Evolutionary conservation across 345 rosid species (phyloP).

Genomic region (Salix viminalis): DNA sequence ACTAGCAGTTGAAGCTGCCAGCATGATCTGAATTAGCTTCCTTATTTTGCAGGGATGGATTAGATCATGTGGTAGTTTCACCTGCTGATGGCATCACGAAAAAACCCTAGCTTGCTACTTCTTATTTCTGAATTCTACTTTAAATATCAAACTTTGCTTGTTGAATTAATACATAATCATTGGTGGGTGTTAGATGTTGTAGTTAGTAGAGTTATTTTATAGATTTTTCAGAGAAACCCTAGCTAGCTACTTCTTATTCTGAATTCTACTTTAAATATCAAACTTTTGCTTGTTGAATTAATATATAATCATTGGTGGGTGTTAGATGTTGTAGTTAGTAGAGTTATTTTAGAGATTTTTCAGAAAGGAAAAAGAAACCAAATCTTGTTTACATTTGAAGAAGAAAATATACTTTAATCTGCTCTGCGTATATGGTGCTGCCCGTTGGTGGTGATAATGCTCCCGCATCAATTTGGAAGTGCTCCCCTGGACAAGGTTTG

Average conservation of each 20-base stretch:
- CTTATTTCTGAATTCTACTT: background rate
- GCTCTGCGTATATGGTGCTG: no score
- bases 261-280: background rate
- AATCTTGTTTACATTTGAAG: no score
- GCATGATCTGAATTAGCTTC: constrained; percentile 56
- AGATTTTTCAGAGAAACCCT: background rate
- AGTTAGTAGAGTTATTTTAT: no score
- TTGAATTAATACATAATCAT: background rate
- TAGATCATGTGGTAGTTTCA: constrained; percentile 55
- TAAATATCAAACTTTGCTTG: background rate
- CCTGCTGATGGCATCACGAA: constrained; percentile 44
- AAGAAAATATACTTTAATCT: no score
- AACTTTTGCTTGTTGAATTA: background rate
- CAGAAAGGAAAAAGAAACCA: no score
- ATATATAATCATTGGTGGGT: no score
- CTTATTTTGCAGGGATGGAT: constrained; percentile 15
- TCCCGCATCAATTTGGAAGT: no score
- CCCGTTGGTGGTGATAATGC: no score
- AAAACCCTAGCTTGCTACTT: background rate
- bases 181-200: no score
- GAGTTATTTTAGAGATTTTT: no score
- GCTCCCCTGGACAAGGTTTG: background rate
- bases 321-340: no score
- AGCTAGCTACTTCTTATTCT: background rate
- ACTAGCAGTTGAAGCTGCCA: constrained; percentile 99